These are phyloP conservation scores for Hippophae rhamnoides DNA, from an alignment of 306 rosid species.

Conservation along the genomic window DNA sequence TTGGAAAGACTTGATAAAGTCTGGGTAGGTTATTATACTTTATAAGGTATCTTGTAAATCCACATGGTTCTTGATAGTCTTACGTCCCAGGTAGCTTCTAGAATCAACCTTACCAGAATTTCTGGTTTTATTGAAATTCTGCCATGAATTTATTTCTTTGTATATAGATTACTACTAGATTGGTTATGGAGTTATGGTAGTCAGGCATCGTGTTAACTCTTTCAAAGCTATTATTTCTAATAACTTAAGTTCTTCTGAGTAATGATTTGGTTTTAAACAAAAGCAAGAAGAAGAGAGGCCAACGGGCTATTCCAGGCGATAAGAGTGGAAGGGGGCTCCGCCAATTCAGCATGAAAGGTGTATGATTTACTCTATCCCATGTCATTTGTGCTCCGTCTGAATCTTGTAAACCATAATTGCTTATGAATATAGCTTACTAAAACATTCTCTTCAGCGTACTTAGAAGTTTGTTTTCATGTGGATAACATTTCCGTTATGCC, in stretches of 20 bases:
- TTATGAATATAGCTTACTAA: no score
- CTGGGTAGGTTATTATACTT: no score
- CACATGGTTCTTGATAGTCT: not conserved
- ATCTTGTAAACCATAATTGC: no score
- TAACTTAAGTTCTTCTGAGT: slow-evolving; percentile 11
- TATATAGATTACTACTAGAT: not conserved
- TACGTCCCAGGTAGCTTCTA: not conserved
- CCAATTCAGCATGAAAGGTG: slow-evolving; percentile 98
- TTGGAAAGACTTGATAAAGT: no score
- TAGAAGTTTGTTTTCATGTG: no score
- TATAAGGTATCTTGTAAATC: not conserved
- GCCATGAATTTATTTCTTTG: not conserved
- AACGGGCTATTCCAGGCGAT: slow-evolving; percentile 86
- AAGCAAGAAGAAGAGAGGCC: slow-evolving; percentile 89
- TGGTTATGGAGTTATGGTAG: not conserved
- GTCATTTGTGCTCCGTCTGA: not conserved
- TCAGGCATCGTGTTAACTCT: not conserved
- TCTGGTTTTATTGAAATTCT: not conserved
- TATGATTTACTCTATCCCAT: slow-evolving; percentile 11
- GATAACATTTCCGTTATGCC: not conserved
- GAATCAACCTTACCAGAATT: not conserved
- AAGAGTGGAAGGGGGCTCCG: slow-evolving; percentile 98
- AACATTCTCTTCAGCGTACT: no score
- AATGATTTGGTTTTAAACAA: slow-evolving; percentile 22
- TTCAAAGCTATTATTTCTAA: slow-evolving; percentile 1